Evolutionary conservation across 1,139 yeast genomes (phyloP), one percentile per base, ranked within the genome.

Genomic region (Hemisphaericaspora xylanilytica): DNA sequence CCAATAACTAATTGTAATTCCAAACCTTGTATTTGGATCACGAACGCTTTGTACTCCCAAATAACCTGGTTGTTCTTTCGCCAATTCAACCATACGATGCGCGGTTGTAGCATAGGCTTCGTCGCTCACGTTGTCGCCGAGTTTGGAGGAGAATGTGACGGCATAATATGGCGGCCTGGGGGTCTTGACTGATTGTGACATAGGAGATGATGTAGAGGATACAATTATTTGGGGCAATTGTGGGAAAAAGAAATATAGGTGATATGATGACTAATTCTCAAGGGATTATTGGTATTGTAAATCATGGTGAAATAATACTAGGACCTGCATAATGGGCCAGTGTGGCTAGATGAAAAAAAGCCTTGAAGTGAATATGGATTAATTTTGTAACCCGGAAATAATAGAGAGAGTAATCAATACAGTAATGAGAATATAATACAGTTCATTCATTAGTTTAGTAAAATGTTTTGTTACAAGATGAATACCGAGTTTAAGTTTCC

Each of bases 1-100:
- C 56, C 56, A 51, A 33, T 48, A 52, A 26, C 55, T 50, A 5
- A 52, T 30, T 1, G 56, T 52, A 13, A 52, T 50, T 2, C 56
- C 56, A 12, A 33, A 20, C n/a, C 32, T 32, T 2, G 48, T 45
- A 5, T 30, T 20, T 10, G 39, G 32, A 30, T 51, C 49, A 22
- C 53, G 37, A 3, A 40, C 46, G 7, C 51, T 44, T 24, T 51
- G 56, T 4, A 45, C 38, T 2, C 56, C 56, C 14, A 52, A 37
- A 35, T 30, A 52, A 3, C 56, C 55, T 3, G 42, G 42, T 37
- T 45, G 51, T 14, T 34, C 10, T 5, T 15, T 18, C 2, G 54
- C 56, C 16, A 52, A 38, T 25, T 35, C 41, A 7, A 38, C 47
- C 47, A 52, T 48, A 28, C 28, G 16, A 8, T 35, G 32, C 1